Evolutionary conservation across 257 asterid genomes (phyloP).

Genomic region (Solanum acaule): DNA sequence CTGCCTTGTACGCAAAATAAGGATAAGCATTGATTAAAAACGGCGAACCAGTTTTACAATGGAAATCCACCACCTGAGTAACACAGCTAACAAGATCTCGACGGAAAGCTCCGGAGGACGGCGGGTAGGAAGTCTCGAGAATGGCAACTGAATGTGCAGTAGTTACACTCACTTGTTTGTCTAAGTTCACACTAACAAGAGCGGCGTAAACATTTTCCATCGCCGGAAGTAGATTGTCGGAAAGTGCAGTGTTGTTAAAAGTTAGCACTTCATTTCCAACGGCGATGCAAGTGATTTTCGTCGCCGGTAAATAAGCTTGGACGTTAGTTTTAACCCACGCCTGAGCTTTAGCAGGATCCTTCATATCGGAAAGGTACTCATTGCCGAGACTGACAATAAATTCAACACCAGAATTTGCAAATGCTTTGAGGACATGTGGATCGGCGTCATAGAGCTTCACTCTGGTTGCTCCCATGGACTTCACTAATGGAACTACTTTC

Average conservation of each 20-base stretch:
- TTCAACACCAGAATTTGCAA: slow-evolving; percentile 67
- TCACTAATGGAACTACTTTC: slow-evolving; percentile 48
- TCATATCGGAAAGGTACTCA: slow-evolving; percentile 38
- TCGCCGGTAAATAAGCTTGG: slow-evolving; percentile 50
- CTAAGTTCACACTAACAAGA: slow-evolving; percentile 40
- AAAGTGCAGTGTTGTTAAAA: slow-evolving; percentile 44
- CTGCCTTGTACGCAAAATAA: slow-evolving; percentile 62
- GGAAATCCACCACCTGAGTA: slow-evolving; percentile 50
- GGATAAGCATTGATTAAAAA: slow-evolving; percentile 72
- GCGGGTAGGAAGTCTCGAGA: slow-evolving; percentile 67
- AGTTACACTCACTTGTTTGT: slow-evolving; percentile 51
- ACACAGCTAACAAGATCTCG: slow-evolving; percentile 35
- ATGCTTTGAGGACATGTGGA: slow-evolving; percentile 64
- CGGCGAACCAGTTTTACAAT: slow-evolving; percentile 53
- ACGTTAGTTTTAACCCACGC: slow-evolving; percentile 74
- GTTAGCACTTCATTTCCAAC: slow-evolving; percentile 85
- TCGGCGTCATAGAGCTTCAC: slow-evolving; percentile 83
- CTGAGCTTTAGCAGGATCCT: slow-evolving; percentile 50
- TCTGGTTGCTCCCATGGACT: slow-evolving; percentile 62
- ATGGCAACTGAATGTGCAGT: slow-evolving; percentile 72
- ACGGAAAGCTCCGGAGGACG: slow-evolving; percentile 69
- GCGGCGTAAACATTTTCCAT: slow-evolving; percentile 64
- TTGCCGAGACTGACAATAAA: slow-evolving; percentile 65
- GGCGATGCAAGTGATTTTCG: slow-evolving; percentile 60
- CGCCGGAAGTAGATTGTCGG: slow-evolving; percentile 60